Conservation (phyloP, 148 eudicot genomes). For the Tetragonia tetragonoides region DNA sequence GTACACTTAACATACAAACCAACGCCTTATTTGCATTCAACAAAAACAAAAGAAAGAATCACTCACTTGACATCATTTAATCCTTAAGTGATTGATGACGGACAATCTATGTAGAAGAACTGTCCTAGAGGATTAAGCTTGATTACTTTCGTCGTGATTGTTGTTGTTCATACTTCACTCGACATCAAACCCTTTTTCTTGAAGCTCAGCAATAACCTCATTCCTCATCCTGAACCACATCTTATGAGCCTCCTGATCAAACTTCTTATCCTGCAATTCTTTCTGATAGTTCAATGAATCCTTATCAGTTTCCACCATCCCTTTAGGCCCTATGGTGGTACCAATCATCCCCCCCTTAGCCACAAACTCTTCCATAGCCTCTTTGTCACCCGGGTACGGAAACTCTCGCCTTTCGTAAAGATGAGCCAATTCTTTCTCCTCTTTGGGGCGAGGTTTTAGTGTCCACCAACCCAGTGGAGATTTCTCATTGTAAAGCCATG, state of each 20-base stretch:
- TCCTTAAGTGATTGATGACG: neutral
- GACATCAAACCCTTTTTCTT: conserved; percentile 71
- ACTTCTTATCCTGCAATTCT: conserved; percentile 84
- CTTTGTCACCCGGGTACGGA: conserved; percentile 90
- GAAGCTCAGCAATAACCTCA: conserved; percentile 79
- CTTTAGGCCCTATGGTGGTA: conserved; percentile 83
- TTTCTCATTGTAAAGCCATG: conserved; percentile 80
- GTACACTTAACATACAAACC: neutral
- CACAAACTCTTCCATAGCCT: conserved; percentile 87
- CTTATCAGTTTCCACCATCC: conserved; percentile 60
- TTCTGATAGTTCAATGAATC: conserved; percentile 70
- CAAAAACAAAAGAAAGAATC: neutral
- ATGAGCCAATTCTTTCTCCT: conserved; percentile 83
- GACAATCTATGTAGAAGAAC: neutral
- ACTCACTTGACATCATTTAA: neutral
- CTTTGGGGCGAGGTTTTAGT: conserved; percentile 79
- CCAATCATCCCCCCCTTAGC: conserved; percentile 96
- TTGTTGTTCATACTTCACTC: conserved; percentile 36
- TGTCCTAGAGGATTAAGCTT: neutral
- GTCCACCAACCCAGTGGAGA: conserved; percentile 99
- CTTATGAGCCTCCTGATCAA: conserved; percentile 83
- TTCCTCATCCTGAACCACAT: conserved; percentile 86
- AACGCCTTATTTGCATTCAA: neutral
- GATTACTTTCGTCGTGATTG: neutral
- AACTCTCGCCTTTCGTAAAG: conserved; percentile 71